Conservation (phyloP, 257 asterid species). For the Parsonsia alboflavescens region DNA sequence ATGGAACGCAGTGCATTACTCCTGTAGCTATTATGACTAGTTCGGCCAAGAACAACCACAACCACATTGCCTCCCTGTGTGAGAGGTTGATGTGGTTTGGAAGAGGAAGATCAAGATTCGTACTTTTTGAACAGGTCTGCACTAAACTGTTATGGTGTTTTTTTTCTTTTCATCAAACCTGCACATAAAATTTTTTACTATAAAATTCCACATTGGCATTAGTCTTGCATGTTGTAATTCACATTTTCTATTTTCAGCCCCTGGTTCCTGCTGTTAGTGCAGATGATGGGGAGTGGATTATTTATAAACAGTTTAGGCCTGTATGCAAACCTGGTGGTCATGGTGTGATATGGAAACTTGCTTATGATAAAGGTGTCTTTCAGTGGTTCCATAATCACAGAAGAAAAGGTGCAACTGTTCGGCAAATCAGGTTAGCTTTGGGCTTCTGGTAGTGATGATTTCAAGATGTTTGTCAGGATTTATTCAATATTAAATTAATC, state of each 20-base stretch:
- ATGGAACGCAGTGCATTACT: conserved; percentile 82
- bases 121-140: conserved; percentile 83
- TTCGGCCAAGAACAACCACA: conserved; percentile 82
- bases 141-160: conserved; percentile 17
- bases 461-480: background rate
- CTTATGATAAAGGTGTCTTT: conserved; percentile 87
- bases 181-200: conserved; percentile 4
- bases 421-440: conserved; percentile 81
- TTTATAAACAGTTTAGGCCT: conserved; percentile 55
- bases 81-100: conserved; percentile 87
- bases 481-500: conserved; percentile 17
- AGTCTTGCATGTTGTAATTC: conserved; percentile 30
- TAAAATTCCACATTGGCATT: background rate
- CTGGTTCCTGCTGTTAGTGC: conserved; percentile 97
- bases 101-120: conserved; percentile 77
- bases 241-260: conserved; percentile 62
- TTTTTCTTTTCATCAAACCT: background rate
- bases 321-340: conserved; percentile 99
- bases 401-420: conserved; percentile 90
- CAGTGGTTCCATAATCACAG: conserved; percentile 75
- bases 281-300: conserved; percentile 93
- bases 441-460: conserved; percentile 5
- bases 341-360: conserved; percentile 99
- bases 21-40: conserved; percentile 99
- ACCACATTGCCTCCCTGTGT: conserved; percentile 63